Percentiles rank a stretch among this genome's conserved stretches.
Conservation (phyloP, 106 monocot species). For the Apostasia ramifera region DNA sequence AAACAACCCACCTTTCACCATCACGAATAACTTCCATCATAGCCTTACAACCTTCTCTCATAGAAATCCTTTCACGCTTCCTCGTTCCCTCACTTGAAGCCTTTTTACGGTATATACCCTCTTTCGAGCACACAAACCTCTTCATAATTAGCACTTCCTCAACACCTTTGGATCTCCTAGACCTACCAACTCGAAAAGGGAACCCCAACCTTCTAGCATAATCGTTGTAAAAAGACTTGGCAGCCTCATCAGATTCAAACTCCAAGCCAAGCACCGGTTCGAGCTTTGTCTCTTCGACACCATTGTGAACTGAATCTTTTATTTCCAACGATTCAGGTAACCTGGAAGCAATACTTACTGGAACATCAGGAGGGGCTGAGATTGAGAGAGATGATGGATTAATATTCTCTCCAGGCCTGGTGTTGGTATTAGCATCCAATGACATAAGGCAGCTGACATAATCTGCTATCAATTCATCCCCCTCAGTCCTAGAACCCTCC, state of each 20-base stretch:
- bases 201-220: slow-evolving; percentile 85
- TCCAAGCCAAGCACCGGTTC: slow-evolving; percentile 81
- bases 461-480: slow-evolving; percentile 77
- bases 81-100: slow-evolving; percentile 47
- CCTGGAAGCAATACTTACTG: slow-evolving; percentile 15
- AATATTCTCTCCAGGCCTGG: slow-evolving; percentile 31
- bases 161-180: slow-evolving; percentile 80
- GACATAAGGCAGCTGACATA: slow-evolving; percentile 92
- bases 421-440: slow-evolving; percentile 41
- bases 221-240: slow-evolving; percentile 92
- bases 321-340: slow-evolving; percentile 10
- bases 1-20: slow-evolving; percentile 63
- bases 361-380: slow-evolving; percentile 7
- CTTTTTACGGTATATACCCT: slow-evolving; percentile 85
- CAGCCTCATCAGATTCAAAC: slow-evolving; percentile 88
- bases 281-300: slow-evolving; percentile 24
- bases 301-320: slow-evolving; percentile 20
- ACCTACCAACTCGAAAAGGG: slow-evolving; percentile 88
- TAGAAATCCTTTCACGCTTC: slow-evolving; percentile 84
- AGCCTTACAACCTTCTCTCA: slow-evolving; percentile 95
- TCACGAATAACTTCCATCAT: slow-evolving; percentile 97
- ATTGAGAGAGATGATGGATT: slow-evolving; percentile 11
- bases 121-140: slow-evolving; percentile 93
- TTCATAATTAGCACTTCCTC: slow-evolving; percentile 95
- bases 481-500: slow-evolving; percentile 54